phyloP scores from a whole-genome alignment of 306 rosid species.

The Pachyrhizus erosus region DNA sequence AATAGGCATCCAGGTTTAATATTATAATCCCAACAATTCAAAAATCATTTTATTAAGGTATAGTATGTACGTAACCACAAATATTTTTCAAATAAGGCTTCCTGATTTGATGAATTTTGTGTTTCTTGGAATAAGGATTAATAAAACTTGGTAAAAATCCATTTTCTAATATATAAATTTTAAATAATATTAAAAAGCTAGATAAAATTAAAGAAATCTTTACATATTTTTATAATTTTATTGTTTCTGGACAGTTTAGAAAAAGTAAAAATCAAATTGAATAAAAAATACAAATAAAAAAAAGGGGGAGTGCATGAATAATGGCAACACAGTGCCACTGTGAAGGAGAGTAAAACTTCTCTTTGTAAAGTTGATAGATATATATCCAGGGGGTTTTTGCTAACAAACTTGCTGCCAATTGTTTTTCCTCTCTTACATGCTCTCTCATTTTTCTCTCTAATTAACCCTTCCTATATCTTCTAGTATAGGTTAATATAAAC shows the following conservation, averaged over 20 bases:
- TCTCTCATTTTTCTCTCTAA: conserved; percentile 6
- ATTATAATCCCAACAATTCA: neutral
- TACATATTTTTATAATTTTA: neutral
- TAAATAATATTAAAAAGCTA: too few relatives aligned
- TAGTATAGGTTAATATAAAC: neutral
- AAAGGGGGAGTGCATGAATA: neutral
- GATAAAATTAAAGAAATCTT: neutral
- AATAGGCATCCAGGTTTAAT: neutral
- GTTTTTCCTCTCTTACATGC: neutral
- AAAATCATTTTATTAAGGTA: neutral
- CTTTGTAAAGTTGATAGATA: neutral
- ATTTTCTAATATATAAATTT: too few relatives aligned
- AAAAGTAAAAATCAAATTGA: neutral
- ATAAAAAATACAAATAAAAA: neutral
- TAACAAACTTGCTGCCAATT: conserved; percentile 15
- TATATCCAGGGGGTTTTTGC: conserved; percentile 12
- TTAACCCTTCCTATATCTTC: neutral
- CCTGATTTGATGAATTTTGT: neutral
- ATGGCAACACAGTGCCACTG: neutral
- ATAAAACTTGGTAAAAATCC: neutral
- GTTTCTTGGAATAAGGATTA: neutral
- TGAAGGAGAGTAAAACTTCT: neutral
- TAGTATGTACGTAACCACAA: neutral
- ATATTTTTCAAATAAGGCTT: neutral
- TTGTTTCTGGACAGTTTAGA: neutral